Evolutionary conservation across 441 rosid species (phyloP), one percentile per base, ranked within the genome.

Genomic region (Monsonia emarginata): DNA sequence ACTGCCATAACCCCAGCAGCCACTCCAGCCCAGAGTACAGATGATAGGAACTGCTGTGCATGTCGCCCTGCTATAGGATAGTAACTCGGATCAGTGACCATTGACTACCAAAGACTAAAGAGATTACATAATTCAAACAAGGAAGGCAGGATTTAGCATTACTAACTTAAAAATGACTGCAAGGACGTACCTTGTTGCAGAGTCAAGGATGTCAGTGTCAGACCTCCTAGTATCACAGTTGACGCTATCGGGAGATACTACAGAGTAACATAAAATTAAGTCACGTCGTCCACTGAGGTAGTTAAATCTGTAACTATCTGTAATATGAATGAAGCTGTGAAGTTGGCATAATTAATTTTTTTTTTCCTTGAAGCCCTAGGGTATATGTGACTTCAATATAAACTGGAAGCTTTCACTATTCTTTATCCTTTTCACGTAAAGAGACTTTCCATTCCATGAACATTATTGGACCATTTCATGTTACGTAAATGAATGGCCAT

Each of bases 211-310:
- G 97, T 90, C 66, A 84, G 62, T 24, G 98, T 93, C 73, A 93
- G 82, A 58, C 97, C 93, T 78, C 98, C 98, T 14, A 93, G 81
- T 5, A 93, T 46, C 83, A 93, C 72, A 50, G 96, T 96, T 18
- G 98, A 93, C 62, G 98, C 98, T 57, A 88, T 82, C 0, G 98
- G 98, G 64, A 90, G 86, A 82, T 90, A 93, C 97, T 93, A 94
- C 78, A 75, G 28, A 16, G 48, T 52, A 52, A 52, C 59, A 52
- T 27, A 52, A 21, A 9, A 52, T 52, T 52, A 52, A 52, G 27
- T 2, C 4, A 52, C 9, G 9, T 9, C 21, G 11, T 19, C 26
- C 57, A 18, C 26, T 19, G 26, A 40, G 46, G 46, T 9, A 11
- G 9, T 13, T 40, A 40, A 11, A 40, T 11, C 46, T 40, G 46